phyloP scores from a whole-genome alignment of 1,284 basidiomycete species.

The Phylloporus gajari region DNA sequence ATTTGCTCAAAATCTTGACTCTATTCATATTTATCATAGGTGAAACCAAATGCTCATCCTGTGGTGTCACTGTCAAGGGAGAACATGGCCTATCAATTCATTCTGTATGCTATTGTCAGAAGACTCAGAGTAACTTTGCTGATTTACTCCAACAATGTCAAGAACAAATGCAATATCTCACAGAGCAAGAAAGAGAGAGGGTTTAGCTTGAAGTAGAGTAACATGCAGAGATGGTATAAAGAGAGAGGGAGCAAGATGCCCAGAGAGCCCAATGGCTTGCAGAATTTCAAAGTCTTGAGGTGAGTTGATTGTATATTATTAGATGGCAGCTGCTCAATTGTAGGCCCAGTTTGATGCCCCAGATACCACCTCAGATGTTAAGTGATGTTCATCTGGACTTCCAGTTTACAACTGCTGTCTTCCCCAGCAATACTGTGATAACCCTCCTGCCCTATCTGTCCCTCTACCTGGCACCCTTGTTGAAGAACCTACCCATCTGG shows the following conservation, averaged over 20 bases:
- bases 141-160: neutral
- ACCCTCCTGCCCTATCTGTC: neutral
- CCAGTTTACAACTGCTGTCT: neutral
- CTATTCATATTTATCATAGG: neutral
- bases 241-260: neutral
- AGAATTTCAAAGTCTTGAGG: neutral
- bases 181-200: neutral
- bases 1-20: neutral
- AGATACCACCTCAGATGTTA: neutral
- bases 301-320: neutral
- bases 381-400: neutral
- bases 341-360: neutral
- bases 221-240: neutral
- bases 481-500: neutral
- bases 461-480: neutral
- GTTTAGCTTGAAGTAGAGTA: neutral
- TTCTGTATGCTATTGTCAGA: neutral
- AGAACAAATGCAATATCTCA: neutral
- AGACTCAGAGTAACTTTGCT: neutral
- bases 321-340: too few species aligned
- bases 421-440: neutral
- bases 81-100: slow-evolving; percentile 5
- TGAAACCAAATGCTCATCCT: neutral
- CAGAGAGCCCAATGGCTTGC: neutral
- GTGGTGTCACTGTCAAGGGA: neutral